Evolutionary conservation across 139 green algal genomes (phyloP).

Genomic region (Chlamydomonas schloesseri): DNA sequence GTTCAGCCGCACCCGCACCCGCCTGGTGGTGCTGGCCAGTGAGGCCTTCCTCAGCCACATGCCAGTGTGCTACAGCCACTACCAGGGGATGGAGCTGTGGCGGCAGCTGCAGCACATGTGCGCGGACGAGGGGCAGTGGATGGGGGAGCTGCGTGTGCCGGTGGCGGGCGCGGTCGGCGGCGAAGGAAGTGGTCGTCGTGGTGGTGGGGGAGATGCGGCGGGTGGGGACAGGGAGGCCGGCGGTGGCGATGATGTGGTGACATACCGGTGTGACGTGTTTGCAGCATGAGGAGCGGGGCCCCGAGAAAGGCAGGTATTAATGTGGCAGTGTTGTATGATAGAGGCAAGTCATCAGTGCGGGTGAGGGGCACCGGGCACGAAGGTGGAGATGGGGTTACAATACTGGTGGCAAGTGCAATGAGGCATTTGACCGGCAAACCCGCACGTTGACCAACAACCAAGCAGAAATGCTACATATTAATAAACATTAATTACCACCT

Average conservation of each 20-base stretch:
- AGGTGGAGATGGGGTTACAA: too few species aligned
- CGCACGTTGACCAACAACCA: too few species aligned
- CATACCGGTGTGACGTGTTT: not conserved
- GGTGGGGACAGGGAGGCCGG: not conserved
- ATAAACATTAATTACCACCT: too few species aligned
- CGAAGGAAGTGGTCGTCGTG: not conserved
- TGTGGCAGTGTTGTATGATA: too few species aligned
- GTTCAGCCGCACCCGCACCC: constrained; percentile 20
- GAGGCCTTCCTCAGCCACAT: not conserved
- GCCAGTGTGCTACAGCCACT: not conserved
- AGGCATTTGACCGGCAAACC: too few species aligned
- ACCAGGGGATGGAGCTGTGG: constrained; percentile 3
- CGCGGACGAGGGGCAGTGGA: not conserved
- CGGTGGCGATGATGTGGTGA: not conserved
- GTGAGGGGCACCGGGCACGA: too few species aligned
- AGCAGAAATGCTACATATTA: too few species aligned
- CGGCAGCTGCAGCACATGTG: constrained; percentile 14
- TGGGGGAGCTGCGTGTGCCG: not conserved
- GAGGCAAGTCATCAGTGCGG: too few species aligned
- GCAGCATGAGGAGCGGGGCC: too few species aligned
- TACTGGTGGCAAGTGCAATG: too few species aligned
- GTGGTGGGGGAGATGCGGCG: not conserved
- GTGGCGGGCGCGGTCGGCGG: not conserved
- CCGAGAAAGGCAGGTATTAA: too few species aligned
- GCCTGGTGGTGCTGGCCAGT: constrained; percentile 31